These are phyloP conservation scores for Exophiala oligosperma DNA, from an alignment of 2,329 filamentous ascomycete genomes.

Conservation along the genomic window DNA sequence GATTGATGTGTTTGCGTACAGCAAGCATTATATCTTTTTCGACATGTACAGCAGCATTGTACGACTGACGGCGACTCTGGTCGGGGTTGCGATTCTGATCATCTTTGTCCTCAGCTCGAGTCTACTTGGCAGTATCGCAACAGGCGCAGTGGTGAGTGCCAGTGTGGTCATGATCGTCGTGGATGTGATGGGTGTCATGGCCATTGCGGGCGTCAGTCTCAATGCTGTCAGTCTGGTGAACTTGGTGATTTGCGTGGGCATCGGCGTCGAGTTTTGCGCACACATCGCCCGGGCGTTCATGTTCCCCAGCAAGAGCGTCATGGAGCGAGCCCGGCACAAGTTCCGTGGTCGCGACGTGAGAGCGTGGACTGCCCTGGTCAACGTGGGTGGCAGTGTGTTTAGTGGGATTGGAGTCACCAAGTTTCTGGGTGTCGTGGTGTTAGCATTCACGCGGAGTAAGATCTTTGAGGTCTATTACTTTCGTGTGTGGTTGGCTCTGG, in stretches of 20 bases:
- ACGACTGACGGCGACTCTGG: conserved; percentile 71
- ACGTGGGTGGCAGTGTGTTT: conserved; percentile 92
- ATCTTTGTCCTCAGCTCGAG: conserved; percentile 79
- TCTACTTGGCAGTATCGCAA: conserved; percentile 80
- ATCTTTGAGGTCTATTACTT: conserved; percentile 99
- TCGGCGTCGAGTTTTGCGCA: conserved; percentile 95
- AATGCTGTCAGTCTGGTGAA: conserved; percentile 97
- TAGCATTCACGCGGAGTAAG: conserved; percentile 94
- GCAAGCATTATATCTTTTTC: conserved; percentile 98
- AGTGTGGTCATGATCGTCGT: conserved; percentile 92
- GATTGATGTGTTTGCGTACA: conserved; percentile 91
- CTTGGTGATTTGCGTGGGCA: conserved; percentile 93
- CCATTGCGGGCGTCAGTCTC: conserved; percentile 79
- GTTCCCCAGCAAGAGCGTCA: conserved; percentile 79
- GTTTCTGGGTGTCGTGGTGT: conserved; percentile 82
- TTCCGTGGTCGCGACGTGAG: conserved; percentile 82
- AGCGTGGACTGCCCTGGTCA: conserved; percentile 89
- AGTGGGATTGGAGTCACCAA: conserved; percentile 97
- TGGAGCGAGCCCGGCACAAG: conserved; percentile 75
- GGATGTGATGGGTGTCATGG: conserved; percentile 95
- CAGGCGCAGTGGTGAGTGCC: conserved; percentile 76
- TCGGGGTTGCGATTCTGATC: conserved; percentile 79
- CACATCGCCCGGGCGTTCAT: conserved; percentile 95
- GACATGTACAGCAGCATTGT: conserved; percentile 92
- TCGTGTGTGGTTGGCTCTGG: conserved; percentile 89